Evolutionary conservation across 305 asterid species (phyloP), one percentile per base, ranked within the genome.

Genomic region (Nicotiana rustica): DNA sequence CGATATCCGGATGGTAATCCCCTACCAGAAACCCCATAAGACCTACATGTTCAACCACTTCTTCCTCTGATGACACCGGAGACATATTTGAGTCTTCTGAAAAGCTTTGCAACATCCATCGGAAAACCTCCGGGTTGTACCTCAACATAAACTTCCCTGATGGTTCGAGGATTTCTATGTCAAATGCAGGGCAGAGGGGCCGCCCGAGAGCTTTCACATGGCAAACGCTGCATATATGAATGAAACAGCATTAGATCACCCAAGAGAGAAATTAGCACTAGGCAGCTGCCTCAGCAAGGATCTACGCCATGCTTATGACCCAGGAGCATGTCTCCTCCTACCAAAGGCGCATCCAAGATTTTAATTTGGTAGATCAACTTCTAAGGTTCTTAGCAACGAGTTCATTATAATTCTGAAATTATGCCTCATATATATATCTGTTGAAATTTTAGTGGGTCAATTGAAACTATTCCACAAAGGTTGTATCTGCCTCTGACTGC

Each of bases 181-280:
- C 95, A 83, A 93, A 93, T 49, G 85, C 90, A 6, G 97, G 92
- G 38, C 90, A 88, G 35, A 92, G 90, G 25, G 97, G 87, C 12
- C 91, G 82, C 2, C 97, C 98, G 29, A 88, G 71, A 65, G 84
- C 97, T 85, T 89, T 91, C 47, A 92, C 95, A 71, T 90, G 92
- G 61, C 85, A 84, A 68, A 93, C 84, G 85, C 97, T 94, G 91
- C 67, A 62, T 56, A 52, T 49, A 18, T 10, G 49, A 47, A 21
- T 44, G 29, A 25, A 64, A 21, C 31, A 47, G 10, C 13, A 79
- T 60, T 7, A 31, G 21, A 71, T 13, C 21, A 71, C 60, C 2
- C 62, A 25, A 6, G 44, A 49, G 44, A 49, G 64, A 73, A 49
- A 73, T 73, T 49, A 73, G 44, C 3, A 49, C 1, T 49, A 49